phyloP scores from a whole-genome alignment of 352 stramenopile species.

The Stephanocyclus meneghinianus region DNA sequence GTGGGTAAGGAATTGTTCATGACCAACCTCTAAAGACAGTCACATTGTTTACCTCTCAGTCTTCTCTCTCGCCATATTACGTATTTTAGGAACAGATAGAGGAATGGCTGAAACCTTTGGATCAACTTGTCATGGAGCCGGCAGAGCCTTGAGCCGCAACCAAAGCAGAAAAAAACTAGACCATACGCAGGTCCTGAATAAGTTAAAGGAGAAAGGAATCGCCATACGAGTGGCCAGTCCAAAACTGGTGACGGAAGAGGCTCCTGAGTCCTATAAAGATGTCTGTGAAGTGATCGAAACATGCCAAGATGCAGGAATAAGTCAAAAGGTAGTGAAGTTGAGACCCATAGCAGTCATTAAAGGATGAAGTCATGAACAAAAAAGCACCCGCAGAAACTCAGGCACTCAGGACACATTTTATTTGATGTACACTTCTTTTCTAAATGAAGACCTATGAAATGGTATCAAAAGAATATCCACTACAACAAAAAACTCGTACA shows the following conservation, averaged over 20 bases:
- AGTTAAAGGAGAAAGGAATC: conserved; percentile 83
- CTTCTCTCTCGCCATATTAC: conserved; percentile 58
- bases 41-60: not conserved
- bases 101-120: conserved; percentile 86
- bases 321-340: conserved; percentile 86
- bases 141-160: conserved; percentile 66
- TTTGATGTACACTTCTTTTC: too few relatives aligned
- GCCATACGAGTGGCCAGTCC: conserved; percentile 85
- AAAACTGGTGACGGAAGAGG: conserved; percentile 88
- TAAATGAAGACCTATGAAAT: too few relatives aligned
- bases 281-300: conserved; percentile 87
- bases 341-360: conserved; percentile 86
- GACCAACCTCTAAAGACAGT: not conserved
- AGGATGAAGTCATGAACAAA: conserved; percentile 60
- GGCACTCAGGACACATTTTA: too few relatives aligned
- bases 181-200: conserved; percentile 81
- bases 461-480: too few relatives aligned
- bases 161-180: conserved; percentile 77
- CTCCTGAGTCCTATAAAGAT: conserved; percentile 87
- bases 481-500: too few relatives aligned
- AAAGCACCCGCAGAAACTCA: too few relatives aligned
- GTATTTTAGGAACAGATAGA: conserved; percentile 82
- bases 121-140: conserved; percentile 85
- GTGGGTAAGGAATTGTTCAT: conserved; percentile 4
- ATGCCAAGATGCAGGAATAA: conserved; percentile 86